Percentiles rank a stretch among this genome's conserved stretches.
phyloP scores from a whole-genome alignment of 2,329 filamentous ascomycete species.

The Arthrobotrys entomopaga region DNA sequence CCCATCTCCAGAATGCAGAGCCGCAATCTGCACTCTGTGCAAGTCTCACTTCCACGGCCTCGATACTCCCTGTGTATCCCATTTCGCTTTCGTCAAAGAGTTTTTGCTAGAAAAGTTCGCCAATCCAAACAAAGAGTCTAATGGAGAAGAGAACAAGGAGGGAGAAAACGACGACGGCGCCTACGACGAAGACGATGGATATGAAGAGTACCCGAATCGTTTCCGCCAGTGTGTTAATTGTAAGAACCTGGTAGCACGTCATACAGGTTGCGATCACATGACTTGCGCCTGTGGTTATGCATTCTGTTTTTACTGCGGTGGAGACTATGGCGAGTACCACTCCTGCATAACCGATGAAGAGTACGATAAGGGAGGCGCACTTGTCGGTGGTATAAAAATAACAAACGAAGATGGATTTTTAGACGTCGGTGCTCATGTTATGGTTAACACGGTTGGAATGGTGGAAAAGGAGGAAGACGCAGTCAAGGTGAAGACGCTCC shows the following conservation, averaged over 20 bases:
- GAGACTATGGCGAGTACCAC: slow-evolving; percentile 45
- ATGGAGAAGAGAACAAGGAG: slow-evolving; percentile 12
- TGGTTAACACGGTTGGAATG: slow-evolving; percentile 20
- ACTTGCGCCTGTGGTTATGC: slow-evolving; percentile 46
- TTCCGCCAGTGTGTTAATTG: slow-evolving; percentile 51
- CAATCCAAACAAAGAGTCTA: slow-evolving; percentile 13
- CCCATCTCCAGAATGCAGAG: slow-evolving; percentile 24
- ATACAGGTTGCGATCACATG: slow-evolving; percentile 52
- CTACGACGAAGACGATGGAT: slow-evolving; percentile 28
- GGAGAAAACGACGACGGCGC: slow-evolving; percentile 4
- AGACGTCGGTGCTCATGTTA: slow-evolving; percentile 19
- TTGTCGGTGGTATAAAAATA: slow-evolving; percentile 49
- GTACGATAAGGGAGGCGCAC: slow-evolving; percentile 19
- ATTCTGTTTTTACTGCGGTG: slow-evolving; percentile 53
- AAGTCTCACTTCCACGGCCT: slow-evolving; percentile 50
- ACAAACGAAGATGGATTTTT: slow-evolving; percentile 48
- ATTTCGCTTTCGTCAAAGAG: slow-evolving; percentile 30
- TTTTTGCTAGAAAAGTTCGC: slow-evolving; percentile 45
- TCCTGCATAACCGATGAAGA: slow-evolving; percentile 43
- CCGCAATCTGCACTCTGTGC: slow-evolving; percentile 45
- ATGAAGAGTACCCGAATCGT: slow-evolving; percentile 51
- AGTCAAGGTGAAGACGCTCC: slow-evolving; percentile 26
- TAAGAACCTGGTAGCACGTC: slow-evolving; percentile 41
- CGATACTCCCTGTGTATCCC: slow-evolving; percentile 43
- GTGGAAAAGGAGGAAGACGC: slow-evolving; percentile 26